Base-by-base conservation (phyloP, 169 alveolate genomes). In the Miamiensis avidus region DNA sequence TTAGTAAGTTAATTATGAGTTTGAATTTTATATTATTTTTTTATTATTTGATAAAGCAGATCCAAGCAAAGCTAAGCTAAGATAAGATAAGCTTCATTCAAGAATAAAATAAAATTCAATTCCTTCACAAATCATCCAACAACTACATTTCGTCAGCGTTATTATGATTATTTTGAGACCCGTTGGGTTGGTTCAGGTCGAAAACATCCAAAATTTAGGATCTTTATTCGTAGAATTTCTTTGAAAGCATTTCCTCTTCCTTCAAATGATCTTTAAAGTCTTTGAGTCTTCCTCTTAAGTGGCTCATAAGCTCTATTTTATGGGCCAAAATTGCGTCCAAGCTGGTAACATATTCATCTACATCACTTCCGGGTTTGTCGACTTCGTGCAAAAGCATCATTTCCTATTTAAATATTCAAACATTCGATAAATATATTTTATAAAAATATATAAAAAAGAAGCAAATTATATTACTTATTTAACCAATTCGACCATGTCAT, bases 331-430 rank as follows among this genome's bases (percentile, higher is more conserved):
- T 79, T 49, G 31, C 76, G 64, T 79, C 84, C 29, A 79, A 64
- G 29, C 64, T 49, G 30, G 34, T 34, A 34, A 94, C 94, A 79
- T 96, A 96, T 85, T 89, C 95, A 75, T 94, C 97, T 16, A 96
- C 95, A 91, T 96, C 96, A 75, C 95, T 87, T 81, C 97, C 98
- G n/a, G 97, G 97, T 87, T 93, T 93, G 78, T 96, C 98, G n/a
- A 96, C 97, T 82, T 96, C 95, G 88, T 92, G 93, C 82, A 96
- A 77, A 32, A 90, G 76, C 86, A 82, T 88, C 97, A 96, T 94
- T 89, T 96, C 97, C 83, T 93, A 86, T 72, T 31, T 64, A 29
- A 69, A 0, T 20, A 49, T 33, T 27, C 25, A 27, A 15, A 15
- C 26, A 73, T 73, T 15, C 26, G 6, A n/a, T 15, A 15, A 73